These are phyloP conservation scores for Leccinum fibrillosum DNA, from an alignment of 768 basidiomycete genomes.

Conservation along the genomic window DNA sequence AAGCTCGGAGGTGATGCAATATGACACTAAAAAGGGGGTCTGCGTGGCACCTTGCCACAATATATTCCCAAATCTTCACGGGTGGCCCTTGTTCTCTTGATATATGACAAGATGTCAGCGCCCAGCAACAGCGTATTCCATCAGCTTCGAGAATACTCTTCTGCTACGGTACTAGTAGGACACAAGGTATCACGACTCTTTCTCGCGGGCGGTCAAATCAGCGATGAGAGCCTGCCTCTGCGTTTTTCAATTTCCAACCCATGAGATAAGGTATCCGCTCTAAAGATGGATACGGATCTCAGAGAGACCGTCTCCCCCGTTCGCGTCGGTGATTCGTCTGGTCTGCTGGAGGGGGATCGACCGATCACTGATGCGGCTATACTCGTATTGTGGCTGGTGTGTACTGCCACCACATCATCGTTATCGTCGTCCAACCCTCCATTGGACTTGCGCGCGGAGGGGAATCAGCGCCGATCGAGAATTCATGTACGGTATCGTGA, in stretches of 20 bases:
- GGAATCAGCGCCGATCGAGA: background rate
- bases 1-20: background rate
- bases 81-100: background rate
- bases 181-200: background rate
- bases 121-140: background rate
- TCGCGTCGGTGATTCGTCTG: background rate
- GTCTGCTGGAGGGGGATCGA: background rate
- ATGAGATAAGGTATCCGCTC: background rate
- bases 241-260: background rate
- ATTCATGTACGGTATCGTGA: background rate
- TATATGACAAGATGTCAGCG: background rate
- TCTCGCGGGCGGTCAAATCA: background rate
- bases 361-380: background rate
- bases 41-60: background rate
- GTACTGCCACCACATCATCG: background rate
- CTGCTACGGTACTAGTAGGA: background rate
- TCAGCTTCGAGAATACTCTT: background rate
- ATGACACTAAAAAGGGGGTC: background rate
- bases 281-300: background rate
- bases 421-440: background rate
- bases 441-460: background rate
- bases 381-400: background rate
- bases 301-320: background rate
- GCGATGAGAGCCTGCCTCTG: background rate
- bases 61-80: background rate